Percentiles rank a stretch among this genome's conserved stretches.
These are phyloP conservation scores for Lyophyllum atratum DNA, from an alignment of 768 basidiomycete species.

Conservation along the genomic window DNA sequence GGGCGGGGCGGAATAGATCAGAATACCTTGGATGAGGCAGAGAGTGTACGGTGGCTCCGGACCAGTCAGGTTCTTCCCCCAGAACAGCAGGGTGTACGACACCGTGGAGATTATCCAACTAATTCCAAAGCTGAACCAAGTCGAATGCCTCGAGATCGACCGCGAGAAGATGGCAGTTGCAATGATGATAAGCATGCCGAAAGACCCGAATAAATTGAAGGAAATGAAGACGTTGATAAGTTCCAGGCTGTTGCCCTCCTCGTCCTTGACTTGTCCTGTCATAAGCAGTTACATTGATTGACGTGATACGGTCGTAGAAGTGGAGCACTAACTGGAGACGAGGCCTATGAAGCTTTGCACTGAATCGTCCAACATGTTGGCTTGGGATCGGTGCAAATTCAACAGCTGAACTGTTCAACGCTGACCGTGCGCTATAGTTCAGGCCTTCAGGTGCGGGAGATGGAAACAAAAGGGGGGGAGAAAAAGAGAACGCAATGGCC, in stretches of 20 bases:
- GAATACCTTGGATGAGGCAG: slow-evolving; percentile 25
- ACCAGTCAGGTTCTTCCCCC: slow-evolving; percentile 18
- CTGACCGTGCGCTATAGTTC: background rate
- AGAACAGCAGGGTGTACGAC: slow-evolving; percentile 28
- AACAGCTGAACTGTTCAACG: background rate
- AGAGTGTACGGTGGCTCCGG: slow-evolving; percentile 20
- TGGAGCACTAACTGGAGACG: slow-evolving; percentile 1
- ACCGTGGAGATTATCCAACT: slow-evolving; percentile 30
- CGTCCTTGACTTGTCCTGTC: slow-evolving; percentile 3
- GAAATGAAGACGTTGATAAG: slow-evolving; percentile 23
- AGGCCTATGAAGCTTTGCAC: background rate
- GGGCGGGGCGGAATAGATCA: slow-evolving; percentile 25
- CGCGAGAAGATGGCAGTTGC: slow-evolving; percentile 21
- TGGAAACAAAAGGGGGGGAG: background rate
- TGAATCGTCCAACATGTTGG: background rate
- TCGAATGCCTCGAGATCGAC: slow-evolving; percentile 23
- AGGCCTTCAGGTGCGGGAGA: background rate
- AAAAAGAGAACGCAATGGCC: background rate
- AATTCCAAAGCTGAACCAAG: slow-evolving; percentile 31
- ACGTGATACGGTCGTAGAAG: background rate
- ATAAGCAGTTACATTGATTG: background rate
- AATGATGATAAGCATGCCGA: slow-evolving; percentile 23
- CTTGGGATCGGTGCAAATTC: background rate
- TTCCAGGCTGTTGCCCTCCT: background rate
- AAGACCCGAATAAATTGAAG: slow-evolving; percentile 25